Conservation (phyloP, 768 basidiomycete genomes). For the Lactarius sanguifluus region DNA sequence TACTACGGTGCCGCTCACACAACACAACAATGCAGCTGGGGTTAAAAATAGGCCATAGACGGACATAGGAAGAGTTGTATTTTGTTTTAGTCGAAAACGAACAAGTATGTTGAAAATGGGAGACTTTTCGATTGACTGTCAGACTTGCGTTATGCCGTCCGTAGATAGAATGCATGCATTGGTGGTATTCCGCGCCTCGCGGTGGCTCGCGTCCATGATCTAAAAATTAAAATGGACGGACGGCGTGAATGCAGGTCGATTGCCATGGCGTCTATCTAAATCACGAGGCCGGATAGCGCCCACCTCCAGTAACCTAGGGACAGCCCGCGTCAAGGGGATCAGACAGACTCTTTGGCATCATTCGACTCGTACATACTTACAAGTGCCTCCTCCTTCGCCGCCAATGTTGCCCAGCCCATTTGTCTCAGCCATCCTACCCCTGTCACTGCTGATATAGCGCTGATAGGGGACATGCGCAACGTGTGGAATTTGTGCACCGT, state of each 20-base stretch:
- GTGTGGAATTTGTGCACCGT: slow-evolving; percentile 62
- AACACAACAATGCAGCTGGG: too few relatives aligned
- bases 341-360: slow-evolving; percentile 2
- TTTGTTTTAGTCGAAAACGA: too few relatives aligned
- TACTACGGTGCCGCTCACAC: too few relatives aligned
- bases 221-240: slow-evolving; percentile 83
- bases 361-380: slow-evolving; percentile 38
- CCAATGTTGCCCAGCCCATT: slow-evolving; percentile 34
- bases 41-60: too few relatives aligned
- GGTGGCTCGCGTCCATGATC: slow-evolving; percentile 51
- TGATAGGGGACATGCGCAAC: slow-evolving; percentile 35
- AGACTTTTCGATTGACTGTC: too few relatives aligned
- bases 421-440: slow-evolving; percentile 58
- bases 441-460: too few relatives aligned
- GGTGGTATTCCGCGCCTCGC: slow-evolving; percentile 68
- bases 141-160: too few relatives aligned
- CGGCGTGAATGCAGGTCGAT: slow-evolving; percentile 87
- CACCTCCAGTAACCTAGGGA: slow-evolving; percentile 64
- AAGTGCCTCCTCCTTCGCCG: slow-evolving; percentile 33
- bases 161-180: too few relatives aligned
- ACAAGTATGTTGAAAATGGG: too few relatives aligned
- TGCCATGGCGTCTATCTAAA: slow-evolving; percentile 74
- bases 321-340: neutral
- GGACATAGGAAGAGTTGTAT: too few relatives aligned
- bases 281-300: slow-evolving; percentile 74